phyloP scores from a whole-genome alignment of 129 eudicot genomes.

The Flaveria sonorensis region DNA sequence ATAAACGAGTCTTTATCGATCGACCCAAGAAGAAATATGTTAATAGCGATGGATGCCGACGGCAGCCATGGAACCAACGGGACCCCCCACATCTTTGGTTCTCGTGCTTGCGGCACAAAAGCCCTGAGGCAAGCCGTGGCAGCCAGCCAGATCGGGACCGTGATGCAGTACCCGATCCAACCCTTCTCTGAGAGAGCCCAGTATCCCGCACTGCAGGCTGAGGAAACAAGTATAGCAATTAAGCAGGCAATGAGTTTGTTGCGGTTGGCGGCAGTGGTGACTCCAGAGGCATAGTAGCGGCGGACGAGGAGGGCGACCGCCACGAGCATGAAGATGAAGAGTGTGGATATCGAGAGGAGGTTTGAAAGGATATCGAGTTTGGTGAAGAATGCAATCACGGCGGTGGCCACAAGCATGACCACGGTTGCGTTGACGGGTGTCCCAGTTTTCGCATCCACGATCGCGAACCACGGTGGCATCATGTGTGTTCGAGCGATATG shows the following conservation, averaged over 20 bases:
- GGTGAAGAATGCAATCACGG: conserved; percentile 71
- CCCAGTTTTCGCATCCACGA: conserved; percentile 64
- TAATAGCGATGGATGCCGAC: conserved; percentile 67
- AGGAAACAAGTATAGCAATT: conserved; percentile 48
- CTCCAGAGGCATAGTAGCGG: conserved; percentile 61
- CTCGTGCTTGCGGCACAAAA: conserved; percentile 62
- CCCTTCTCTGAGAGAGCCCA: conserved; percentile 56
- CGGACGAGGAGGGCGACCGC: conserved; percentile 83
- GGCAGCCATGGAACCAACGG: conserved; percentile 94
- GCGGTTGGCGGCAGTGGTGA: conserved; percentile 49
- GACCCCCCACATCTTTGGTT: conserved; percentile 78
- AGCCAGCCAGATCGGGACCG: conserved; percentile 57
- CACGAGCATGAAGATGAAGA: conserved; percentile 81
- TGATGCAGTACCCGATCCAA: conserved; percentile 73
- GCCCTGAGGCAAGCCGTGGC: conserved; percentile 50
- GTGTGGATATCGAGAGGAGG: conserved; percentile 75
- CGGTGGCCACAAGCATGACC: conserved; percentile 55
- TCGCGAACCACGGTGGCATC: conserved; percentile 88
- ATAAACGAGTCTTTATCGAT: conserved; percentile 59
- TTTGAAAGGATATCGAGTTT: conserved; percentile 51
- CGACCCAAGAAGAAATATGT: conserved; percentile 77
- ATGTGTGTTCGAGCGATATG: conserved; percentile 89
- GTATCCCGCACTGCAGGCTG: conserved; percentile 47
- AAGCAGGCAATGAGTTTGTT: conserved; percentile 54
- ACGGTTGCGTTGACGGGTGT: conserved; percentile 77